These are phyloP conservation scores for Xerocomellus amylosporus DNA, from an alignment of 768 basidiomycete genomes.

Conservation along the genomic window DNA sequence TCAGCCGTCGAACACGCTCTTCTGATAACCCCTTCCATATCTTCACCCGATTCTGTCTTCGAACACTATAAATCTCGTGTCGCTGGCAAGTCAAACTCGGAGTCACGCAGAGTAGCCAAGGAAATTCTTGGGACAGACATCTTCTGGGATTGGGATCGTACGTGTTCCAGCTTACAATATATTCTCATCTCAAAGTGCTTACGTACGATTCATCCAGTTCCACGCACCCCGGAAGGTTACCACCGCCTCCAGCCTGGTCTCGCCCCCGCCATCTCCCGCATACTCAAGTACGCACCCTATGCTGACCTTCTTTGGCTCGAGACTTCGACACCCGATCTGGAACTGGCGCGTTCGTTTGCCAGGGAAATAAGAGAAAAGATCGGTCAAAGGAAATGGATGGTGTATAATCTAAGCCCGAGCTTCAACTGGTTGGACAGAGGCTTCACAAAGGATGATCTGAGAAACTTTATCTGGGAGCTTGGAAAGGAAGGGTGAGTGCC, in stretches of 20 bases:
- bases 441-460: slow-evolving; percentile 71
- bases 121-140: slow-evolving; percentile 62
- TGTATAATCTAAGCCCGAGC: slow-evolving; percentile 91
- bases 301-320: slow-evolving; percentile 92
- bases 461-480: slow-evolving; percentile 86
- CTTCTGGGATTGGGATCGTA: slow-evolving; percentile 90
- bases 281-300: slow-evolving; percentile 76
- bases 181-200: neutral
- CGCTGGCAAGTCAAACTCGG: slow-evolving; percentile 65
- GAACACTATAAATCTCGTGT: slow-evolving; percentile 58
- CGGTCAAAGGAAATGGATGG: slow-evolving; percentile 70
- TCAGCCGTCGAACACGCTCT: slow-evolving; percentile 27
- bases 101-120: slow-evolving; percentile 69
- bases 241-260: slow-evolving; percentile 84
- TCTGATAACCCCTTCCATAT: slow-evolving; percentile 17
- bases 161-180: slow-evolving; percentile 26
- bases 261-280: slow-evolving; percentile 78
- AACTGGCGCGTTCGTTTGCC: slow-evolving; percentile 77
- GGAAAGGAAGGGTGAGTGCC: slow-evolving; percentile 74
- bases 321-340: slow-evolving; percentile 83
- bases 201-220: slow-evolving; percentile 45
- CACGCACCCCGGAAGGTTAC: slow-evolving; percentile 88
- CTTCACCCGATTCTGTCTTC: slow-evolving; percentile 42
- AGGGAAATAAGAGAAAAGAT: slow-evolving; percentile 66
- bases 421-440: slow-evolving; percentile 91